Evolutionary conservation across 2,329 filamentous ascomycete genomes (phyloP), one percentile per base, ranked within the genome.

Genomic region (Pseudogymnoascus sp.): DNA sequence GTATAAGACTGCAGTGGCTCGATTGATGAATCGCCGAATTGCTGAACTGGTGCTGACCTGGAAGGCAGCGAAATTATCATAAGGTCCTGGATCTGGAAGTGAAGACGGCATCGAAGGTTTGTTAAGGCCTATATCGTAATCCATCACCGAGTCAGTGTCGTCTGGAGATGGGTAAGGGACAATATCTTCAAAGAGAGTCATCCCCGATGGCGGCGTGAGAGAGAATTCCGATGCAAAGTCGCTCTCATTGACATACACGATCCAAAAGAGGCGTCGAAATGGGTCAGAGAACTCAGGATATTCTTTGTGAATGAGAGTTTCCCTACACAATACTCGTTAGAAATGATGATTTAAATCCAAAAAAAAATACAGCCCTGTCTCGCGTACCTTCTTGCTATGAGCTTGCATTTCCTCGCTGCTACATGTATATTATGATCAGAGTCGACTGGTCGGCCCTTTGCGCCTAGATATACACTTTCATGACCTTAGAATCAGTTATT

Each of bases 1-100:
- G 46, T 73, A 73, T 1, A 73, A 67, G 1, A 71, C 67, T 5
- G 70, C 73, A 25, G 73, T 71, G 2, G 72, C 70, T 1, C 71
- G 68, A 4, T 73, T 73, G 0, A 73, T 53, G 31, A 73, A 72
- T 0, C 72, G 68, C 3, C 72, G 65, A 11, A 73, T 73, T 1
- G 72, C 70, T 0, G 72, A 70, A 50, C 72, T 73, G 1, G 72
- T 73, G 12, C 68, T 73, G 18, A 73, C 71, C 3, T 73, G 72
- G 11, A 73, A 73, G 0, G 70, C 71, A 0, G 73, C 68, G 0
- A 73, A 63, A 21, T 73, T 71, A 50, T 73, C 14, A 37, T 60
- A 21, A 44, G 42, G 42, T n/a, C 42, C 25, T 46, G 42, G 25
- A 23, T 46, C 42, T n/a, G 12, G 42, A 46, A 46, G 21, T n/a